Evolutionary conservation across 2,329 filamentous ascomycete species (phyloP), one percentile per base, ranked within the genome.

Genomic region (Diaporthe amygdali): DNA sequence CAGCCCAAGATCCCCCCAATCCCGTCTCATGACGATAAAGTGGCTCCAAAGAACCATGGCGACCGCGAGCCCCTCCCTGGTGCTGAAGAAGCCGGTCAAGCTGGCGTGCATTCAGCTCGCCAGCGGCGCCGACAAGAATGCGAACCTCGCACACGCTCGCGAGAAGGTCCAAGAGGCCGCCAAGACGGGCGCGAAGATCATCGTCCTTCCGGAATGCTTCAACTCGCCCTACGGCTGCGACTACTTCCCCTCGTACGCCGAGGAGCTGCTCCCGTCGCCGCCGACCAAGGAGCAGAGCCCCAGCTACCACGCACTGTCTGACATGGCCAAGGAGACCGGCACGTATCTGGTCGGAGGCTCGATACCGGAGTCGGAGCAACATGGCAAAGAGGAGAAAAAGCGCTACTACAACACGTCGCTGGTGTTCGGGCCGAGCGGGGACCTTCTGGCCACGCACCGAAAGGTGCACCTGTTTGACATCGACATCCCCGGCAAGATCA

Each of bases 391-490:
- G 8, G 78, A 84, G 14, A 88, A 85, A 20, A 82, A 82, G 69
- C 93, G 93, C 76, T 93, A 95, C 83, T 97, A 96, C 87, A 99
- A 99, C 84, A 98, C 96, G 3, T 92, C 90, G 34, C 85, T 99
- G 56, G 90, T 93, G 9, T 99, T 99, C 82, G 89, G 87, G 0
- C 95, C 95, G 0, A 84, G 87, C 12, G 96, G 96, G 5, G 81
- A 87, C n/a, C 86, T 98, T 61, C 87, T 99, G n/a, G 94, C 91
- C 7, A 94, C 91, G 2, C 95, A 98, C 81, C 90, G 96, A 76
- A 99, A 99, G 84, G 91, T 96, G 52, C 96, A 99, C 82, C 88
- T 99, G 52, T 99, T 99, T 82, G 96, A 98, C 83, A 99, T 99
- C 77, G 92, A 97, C 81, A 98, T 99, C 74, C 96, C 96, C 0